phyloP scores from a whole-genome alignment of 257 asterid species.

The Plantago major region DNA sequence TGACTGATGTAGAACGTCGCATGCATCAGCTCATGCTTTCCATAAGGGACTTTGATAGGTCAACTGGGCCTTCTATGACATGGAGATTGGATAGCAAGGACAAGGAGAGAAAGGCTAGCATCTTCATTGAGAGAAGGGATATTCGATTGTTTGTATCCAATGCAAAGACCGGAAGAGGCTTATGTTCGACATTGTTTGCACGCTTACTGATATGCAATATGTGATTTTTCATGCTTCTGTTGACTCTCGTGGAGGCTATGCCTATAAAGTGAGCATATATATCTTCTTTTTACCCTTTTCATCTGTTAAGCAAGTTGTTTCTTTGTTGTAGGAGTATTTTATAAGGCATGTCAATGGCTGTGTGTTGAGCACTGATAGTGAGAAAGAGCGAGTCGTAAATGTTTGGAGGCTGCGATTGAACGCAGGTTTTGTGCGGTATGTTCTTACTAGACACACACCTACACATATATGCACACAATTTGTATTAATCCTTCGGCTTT shows the following conservation, averaged over 20 bases:
- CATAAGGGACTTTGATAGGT: constrained; percentile 46
- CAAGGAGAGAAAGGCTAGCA: constrained; percentile 36
- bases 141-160: constrained; percentile 51
- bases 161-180: constrained; percentile 71
- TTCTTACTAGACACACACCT: no score
- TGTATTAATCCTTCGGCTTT: no score
- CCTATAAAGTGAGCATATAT: constrained; percentile 45
- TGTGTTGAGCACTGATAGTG: constrained; percentile 47
- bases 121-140: constrained; percentile 59
- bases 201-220: constrained; percentile 71
- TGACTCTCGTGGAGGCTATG: constrained; percentile 55
- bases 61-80: constrained; percentile 2
- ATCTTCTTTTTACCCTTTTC: neutral
- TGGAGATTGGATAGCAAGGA: constrained; percentile 16
- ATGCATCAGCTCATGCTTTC: constrained; percentile 76
- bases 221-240: constrained; percentile 72
- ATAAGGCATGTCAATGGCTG: constrained; percentile 58
- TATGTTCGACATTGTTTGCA: constrained; percentile 80
- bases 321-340: constrained; percentile 51
- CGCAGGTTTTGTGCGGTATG: constrained; percentile 69
- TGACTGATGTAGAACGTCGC: constrained; percentile 57
- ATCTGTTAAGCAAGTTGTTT: neutral
- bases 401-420: constrained; percentile 75
- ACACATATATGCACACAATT: neutral
- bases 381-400: constrained; percentile 57